Evolutionary conservation across 2,329 filamentous ascomycete genomes (phyloP).

Genomic region (Ophiognomonia clavigignenti-juglandacearum): DNA sequence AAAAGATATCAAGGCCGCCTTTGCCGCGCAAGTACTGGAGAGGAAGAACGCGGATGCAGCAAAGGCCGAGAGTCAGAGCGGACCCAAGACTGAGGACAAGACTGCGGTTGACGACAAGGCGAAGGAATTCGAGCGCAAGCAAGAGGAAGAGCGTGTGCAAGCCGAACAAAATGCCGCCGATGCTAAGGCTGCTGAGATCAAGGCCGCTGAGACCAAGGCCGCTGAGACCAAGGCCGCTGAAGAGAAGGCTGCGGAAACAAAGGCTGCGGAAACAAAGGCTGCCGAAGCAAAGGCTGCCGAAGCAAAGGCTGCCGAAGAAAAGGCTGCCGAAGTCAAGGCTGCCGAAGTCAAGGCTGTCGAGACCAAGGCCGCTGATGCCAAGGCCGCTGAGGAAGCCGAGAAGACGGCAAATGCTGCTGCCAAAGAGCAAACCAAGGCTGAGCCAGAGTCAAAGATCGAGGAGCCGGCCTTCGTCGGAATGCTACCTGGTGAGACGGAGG

Average conservation of each 20-base stretch:
- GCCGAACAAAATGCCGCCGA: slow-evolving; percentile 21
- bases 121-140: slow-evolving; percentile 19
- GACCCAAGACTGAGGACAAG: slow-evolving; percentile 21
- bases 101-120: slow-evolving; percentile 20
- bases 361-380: slow-evolving; percentile 40
- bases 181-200: slow-evolving; percentile 20
- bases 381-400: slow-evolving; percentile 32
- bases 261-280: slow-evolving; percentile 26
- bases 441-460: slow-evolving; percentile 29
- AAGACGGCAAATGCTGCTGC: slow-evolving; percentile 24
- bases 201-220: slow-evolving; percentile 20
- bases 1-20: slow-evolving; percentile 79
- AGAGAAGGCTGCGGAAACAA: slow-evolving; percentile 15
- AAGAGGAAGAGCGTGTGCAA: slow-evolving; percentile 22
- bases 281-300: slow-evolving; percentile 26
- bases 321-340: slow-evolving; percentile 22
- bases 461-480: slow-evolving; percentile 26
- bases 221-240: slow-evolving; percentile 19
- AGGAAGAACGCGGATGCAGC: slow-evolving; percentile 43
- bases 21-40: slow-evolving; percentile 71
- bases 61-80: slow-evolving; percentile 29
- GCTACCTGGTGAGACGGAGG: slow-evolving; percentile 27
- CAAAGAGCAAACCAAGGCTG: slow-evolving; percentile 24
- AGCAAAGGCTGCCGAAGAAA: slow-evolving; percentile 20
- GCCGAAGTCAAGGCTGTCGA: slow-evolving; percentile 25